phyloP scores from a whole-genome alignment of 495 filamentous ascomycete species.

The Penicillium paradoxum region DNA sequence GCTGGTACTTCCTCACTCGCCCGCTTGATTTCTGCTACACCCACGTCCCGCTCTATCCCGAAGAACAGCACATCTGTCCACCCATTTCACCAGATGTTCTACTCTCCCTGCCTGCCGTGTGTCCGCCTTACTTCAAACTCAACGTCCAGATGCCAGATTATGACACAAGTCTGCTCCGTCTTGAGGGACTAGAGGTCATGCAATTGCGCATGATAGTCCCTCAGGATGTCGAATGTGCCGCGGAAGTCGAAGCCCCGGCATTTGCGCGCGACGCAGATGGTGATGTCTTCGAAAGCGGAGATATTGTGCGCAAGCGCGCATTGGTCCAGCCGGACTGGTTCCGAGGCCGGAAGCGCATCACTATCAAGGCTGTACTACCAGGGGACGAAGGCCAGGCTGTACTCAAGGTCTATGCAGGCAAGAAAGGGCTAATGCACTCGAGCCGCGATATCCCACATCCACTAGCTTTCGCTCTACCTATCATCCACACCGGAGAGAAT shows the following conservation, averaged over 20 bases:
- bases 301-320: conserved; percentile 76
- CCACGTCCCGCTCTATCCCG: conserved; percentile 77
- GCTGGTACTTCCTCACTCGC: conserved; percentile 84
- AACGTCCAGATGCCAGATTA: conserved; percentile 74
- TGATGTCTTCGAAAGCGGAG: conserved; percentile 89
- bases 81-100: conserved; percentile 78
- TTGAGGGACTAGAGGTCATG: conserved; percentile 88
- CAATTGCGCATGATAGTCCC: conserved; percentile 86
- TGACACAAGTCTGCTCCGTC: conserved; percentile 77
- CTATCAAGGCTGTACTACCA: conserved; percentile 84
- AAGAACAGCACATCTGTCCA: conserved; percentile 90
- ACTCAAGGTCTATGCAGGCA: conserved; percentile 92
- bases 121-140: conserved; percentile 84
- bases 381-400: conserved; percentile 83
- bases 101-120: conserved; percentile 76
- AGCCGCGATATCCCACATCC: conserved; percentile 92
- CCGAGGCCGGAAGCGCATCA: conserved; percentile 79
- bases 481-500: conserved; percentile 85
- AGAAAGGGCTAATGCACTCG: conserved; percentile 90
- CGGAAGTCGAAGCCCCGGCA: conserved; percentile 81
- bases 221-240: conserved; percentile 83
- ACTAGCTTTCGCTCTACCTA: conserved; percentile 83
- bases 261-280: conserved; percentile 81
- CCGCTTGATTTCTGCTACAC: conserved; percentile 91
- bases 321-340: conserved; percentile 91